Evolutionary conservation across 2,329 filamentous ascomycete genomes (phyloP).

Genomic region (Nakataea oryzae): DNA sequence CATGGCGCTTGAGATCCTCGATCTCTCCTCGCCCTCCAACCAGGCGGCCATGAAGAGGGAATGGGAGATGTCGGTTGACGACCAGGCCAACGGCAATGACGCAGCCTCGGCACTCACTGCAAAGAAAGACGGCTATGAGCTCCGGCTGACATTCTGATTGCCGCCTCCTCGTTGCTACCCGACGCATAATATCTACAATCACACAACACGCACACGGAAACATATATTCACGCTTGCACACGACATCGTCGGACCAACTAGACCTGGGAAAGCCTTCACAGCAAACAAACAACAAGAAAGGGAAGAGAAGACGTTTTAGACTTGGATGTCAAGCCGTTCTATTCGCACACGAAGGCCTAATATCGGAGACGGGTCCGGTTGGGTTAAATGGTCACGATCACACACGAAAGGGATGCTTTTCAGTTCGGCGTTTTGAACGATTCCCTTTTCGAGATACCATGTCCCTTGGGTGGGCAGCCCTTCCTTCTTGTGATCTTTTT

Average conservation of each 20-base stretch:
- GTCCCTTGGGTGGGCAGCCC: not conserved
- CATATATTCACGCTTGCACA: not conserved
- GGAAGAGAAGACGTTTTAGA: not conserved
- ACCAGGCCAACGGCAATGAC: conserved; percentile 23
- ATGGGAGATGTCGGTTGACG: conserved; percentile 52
- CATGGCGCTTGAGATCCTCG: conserved; percentile 63
- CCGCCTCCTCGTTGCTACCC: not conserved
- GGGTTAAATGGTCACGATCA: conserved; percentile 4
- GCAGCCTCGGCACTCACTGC: conserved; percentile 17
- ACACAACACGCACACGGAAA: not conserved
- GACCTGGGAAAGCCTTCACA: not conserved
- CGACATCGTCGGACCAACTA: not conserved
- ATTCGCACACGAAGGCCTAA: not conserved
- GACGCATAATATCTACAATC: not conserved
- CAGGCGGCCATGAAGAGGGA: conserved; percentile 37
- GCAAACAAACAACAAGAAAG: not conserved
- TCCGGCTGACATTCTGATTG: conserved; percentile 36
- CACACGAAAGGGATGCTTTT: not conserved
- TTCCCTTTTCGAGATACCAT: conserved; percentile 1
- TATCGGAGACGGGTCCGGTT: not conserved
- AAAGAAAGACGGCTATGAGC: conserved; percentile 26
- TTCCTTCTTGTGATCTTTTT: not conserved
- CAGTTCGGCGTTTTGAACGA: not conserved
- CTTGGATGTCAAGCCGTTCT: not conserved
- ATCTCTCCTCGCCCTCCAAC: conserved; percentile 19